A percentile compares a stretch with the other conserved stretches of the same genome.
Evolutionary conservation across 768 basidiomycete genomes (phyloP).

Genomic region (Mycena polygramma): DNA sequence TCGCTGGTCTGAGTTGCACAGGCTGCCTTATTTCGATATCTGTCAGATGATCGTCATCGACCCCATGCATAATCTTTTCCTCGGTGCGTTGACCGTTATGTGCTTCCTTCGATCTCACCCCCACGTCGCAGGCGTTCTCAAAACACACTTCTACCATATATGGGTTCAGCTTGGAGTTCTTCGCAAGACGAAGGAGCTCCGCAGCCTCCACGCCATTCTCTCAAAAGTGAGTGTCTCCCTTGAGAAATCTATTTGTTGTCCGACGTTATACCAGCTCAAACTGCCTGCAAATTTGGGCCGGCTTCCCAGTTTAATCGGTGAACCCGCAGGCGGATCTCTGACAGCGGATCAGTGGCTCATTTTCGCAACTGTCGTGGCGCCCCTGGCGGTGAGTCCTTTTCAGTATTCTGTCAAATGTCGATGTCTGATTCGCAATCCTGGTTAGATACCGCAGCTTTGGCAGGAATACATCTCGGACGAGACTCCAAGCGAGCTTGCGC

Average conservation of each 20-base stretch:
- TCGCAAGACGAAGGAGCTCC: constrained; percentile 32
- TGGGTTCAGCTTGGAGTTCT: constrained; percentile 40
- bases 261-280: constrained; percentile 12
- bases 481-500: neutral
- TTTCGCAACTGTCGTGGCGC: constrained; percentile 44
- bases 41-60: constrained; percentile 45
- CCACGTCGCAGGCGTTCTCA: constrained; percentile 32
- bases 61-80: constrained; percentile 51
- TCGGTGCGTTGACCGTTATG: constrained; percentile 39
- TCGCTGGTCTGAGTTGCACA: constrained; percentile 43
- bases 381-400: constrained; percentile 42
- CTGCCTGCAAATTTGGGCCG: constrained; percentile 25
- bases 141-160: constrained; percentile 41
- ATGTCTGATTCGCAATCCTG: neutral
- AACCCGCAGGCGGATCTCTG: constrained; percentile 49
- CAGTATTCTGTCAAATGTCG: neutral
- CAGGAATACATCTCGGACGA: constrained; percentile 25
- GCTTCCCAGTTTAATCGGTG: constrained; percentile 45
- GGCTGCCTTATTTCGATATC: constrained; percentile 48
- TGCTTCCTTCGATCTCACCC: neutral
- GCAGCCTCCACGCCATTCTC: constrained; percentile 27
- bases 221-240: neutral
- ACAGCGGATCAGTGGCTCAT: constrained; percentile 52
- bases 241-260: no score
- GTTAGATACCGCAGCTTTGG: constrained; percentile 47